Evolutionary conservation across 2,329 filamentous ascomycete species (phyloP).

Genomic region (Lizonia empirigonia): DNA sequence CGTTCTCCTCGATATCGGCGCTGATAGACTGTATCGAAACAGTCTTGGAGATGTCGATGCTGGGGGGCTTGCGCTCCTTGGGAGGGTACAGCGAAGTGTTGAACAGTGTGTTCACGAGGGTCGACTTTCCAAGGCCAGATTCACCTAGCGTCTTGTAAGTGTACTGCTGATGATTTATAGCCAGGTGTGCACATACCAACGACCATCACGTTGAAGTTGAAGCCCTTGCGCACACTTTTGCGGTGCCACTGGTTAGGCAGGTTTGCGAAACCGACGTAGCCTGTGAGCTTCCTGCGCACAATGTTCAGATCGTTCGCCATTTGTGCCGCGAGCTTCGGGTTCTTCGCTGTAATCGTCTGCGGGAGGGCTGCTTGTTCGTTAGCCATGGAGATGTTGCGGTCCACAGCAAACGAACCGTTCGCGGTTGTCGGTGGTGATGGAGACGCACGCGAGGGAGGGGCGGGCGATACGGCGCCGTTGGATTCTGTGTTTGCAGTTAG

Average conservation of each 20-base stretch:
- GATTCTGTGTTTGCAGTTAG: conserved; percentile 49
- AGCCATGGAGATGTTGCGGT: conserved; percentile 63
- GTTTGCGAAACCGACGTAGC: conserved; percentile 98
- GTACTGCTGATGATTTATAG: background rate
- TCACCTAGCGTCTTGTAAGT: conserved; percentile 69
- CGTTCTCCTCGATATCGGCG: conserved; percentile 88
- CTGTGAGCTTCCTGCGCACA: conserved; percentile 95
- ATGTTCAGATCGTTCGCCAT: conserved; percentile 75
- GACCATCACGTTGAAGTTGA: conserved; percentile 99
- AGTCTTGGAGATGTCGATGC: conserved; percentile 93
- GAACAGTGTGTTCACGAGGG: conserved; percentile 98
- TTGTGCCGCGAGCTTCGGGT: conserved; percentile 63
- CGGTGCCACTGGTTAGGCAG: conserved; percentile 99
- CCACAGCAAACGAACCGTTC: conserved; percentile 62
- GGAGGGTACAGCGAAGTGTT: conserved; percentile 99
- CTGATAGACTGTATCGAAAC: conserved; percentile 61
- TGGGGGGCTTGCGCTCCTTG: conserved; percentile 97
- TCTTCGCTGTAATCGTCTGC: conserved; percentile 68
- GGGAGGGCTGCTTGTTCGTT: conserved; percentile 53
- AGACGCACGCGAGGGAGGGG: conserved; percentile 54
- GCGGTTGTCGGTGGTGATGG: conserved; percentile 53
- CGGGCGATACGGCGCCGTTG: conserved; percentile 53
- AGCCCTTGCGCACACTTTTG: conserved; percentile 99
- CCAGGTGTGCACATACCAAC: conserved; percentile 74
- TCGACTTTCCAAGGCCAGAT: conserved; percentile 98